Percentiles rank a stretch among this genome's conserved stretches.
Conservation (phyloP, 2,329 filamentous ascomycete species). For the Ophiosphaerella herpotricha region DNA sequence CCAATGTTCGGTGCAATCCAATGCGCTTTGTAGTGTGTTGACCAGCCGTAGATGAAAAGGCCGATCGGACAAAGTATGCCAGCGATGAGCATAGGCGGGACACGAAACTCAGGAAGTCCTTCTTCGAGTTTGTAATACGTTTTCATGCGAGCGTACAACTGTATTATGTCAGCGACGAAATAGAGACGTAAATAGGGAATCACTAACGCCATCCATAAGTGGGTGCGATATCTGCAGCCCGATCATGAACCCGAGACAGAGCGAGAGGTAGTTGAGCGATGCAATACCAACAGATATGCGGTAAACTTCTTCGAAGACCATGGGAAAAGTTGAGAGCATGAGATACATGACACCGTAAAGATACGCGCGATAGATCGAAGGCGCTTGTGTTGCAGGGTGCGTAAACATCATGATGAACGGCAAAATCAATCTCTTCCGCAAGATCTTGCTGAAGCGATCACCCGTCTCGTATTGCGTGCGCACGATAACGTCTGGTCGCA, state of each 20-base stretch:
- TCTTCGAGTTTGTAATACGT: slow-evolving; percentile 24
- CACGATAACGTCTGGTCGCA: slow-evolving; percentile 25
- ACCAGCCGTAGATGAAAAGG: slow-evolving; percentile 61
- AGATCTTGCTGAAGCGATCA: slow-evolving; percentile 30
- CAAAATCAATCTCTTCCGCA: slow-evolving; percentile 33
- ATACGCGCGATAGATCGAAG: slow-evolving; percentile 60
- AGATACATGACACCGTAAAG: slow-evolving; percentile 67
- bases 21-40: slow-evolving; percentile 56
- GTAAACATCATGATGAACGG: slow-evolving; percentile 59
- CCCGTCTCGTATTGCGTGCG: slow-evolving; percentile 46
- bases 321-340: slow-evolving; percentile 64
- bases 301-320: slow-evolving; percentile 62
- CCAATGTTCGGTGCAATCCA: slow-evolving; percentile 63
- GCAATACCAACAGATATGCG: slow-evolving; percentile 60
- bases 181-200: background rate
- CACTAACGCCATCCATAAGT: slow-evolving; percentile 50
- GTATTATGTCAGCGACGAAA: background rate
- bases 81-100: slow-evolving; percentile 61
- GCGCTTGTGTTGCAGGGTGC: slow-evolving; percentile 65
- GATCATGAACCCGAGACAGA: slow-evolving; percentile 64
- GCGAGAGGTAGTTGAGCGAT: slow-evolving; percentile 66
- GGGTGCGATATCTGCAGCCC: slow-evolving; percentile 48
- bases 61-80: slow-evolving; percentile 55
- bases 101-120: slow-evolving; percentile 50
- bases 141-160: slow-evolving; percentile 34